Evolutionary conservation across 1,284 basidiomycete genomes (phyloP), one percentile per base, ranked within the genome.

Genomic region (Stereum hirsutum): DNA sequence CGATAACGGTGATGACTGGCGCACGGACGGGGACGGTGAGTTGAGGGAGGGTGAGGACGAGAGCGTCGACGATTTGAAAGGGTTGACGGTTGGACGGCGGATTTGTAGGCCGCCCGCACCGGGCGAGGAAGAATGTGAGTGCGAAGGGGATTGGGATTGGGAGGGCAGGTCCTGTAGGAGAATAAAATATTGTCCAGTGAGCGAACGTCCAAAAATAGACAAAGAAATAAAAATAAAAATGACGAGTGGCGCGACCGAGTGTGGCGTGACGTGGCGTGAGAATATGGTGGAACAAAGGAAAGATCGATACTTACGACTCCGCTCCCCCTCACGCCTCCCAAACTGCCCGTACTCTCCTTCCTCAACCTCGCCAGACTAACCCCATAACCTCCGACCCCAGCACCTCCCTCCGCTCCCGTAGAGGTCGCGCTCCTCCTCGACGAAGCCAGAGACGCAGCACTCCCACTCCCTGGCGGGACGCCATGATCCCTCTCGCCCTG

Each of bases 51-150:
- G 70, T 41, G 59, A 72, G 6, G 72, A 76, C 0, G 77, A 75
- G 14, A 86, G 64, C 0, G 81, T 81, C 36, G 75, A 75, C 4
- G 78, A 74, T 56, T 84, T 86, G 70, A 86, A 86, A 5, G 79
- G 77, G 50, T 78, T 68, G 1, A 78, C 62, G 23, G 63, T 66
- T 0, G 74, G 74, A 42, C 69, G 63, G 8, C 79, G 69, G 33
- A 80, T 78, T 1, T 73, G 71, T 14, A 78, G 52, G 2, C 70
- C 62, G 23, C 66, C 63, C 4, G 74, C 24, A 8, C 24, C 25
- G 24, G 23, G 14, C 2, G 38, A 15, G 1, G 38, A 26, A 8
- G 38, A 27, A n/a, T 30, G 10, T n/a, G 38, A 27, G 24, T 19
- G 19, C 6, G 25, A 26, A 15, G 20, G 23, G 11, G 38, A 15